phyloP scores from a whole-genome alignment of 2,329 filamentous ascomycete species.

The Neofusicoccum parvum region DNA sequence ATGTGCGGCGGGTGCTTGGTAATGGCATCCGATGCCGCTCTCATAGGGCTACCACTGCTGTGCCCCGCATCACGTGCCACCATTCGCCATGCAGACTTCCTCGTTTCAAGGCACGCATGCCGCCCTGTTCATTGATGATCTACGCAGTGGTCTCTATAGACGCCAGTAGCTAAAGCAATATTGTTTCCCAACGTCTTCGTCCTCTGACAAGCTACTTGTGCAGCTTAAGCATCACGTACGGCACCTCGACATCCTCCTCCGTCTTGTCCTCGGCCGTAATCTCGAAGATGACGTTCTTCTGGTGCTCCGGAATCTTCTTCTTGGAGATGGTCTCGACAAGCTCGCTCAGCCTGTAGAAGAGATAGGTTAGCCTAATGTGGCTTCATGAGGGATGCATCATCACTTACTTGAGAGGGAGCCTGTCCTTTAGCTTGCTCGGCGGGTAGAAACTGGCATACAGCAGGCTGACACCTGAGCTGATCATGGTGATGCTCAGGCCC shows the following conservation, averaged over 20 bases:
- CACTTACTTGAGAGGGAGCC: conserved; percentile 69
- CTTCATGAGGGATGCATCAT: neutral
- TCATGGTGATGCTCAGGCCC: conserved; percentile 84
- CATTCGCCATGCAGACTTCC: neutral
- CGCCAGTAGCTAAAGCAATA: neutral
- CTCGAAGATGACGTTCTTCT: conserved; percentile 96
- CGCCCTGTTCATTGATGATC: conserved; percentile 2
- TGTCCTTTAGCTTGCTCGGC: conserved; percentile 78
- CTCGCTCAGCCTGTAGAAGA: conserved; percentile 70
- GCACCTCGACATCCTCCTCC: conserved; percentile 94
- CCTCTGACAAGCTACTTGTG: conserved; percentile 39
- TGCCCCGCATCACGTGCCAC: conserved; percentile 18
- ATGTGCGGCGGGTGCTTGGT: conserved; percentile 17
- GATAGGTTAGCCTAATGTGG: neutral
- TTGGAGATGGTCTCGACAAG: conserved; percentile 87
- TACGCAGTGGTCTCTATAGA: conserved; percentile 13
- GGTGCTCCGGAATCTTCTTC: conserved; percentile 86
- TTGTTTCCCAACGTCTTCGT: neutral
- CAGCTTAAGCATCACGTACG: conserved; percentile 90
- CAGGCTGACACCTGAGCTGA: conserved; percentile 95
- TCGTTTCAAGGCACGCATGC: neutral
- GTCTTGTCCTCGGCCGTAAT: conserved; percentile 86
- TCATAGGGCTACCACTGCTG: conserved; percentile 4
- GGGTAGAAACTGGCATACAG: conserved; percentile 94
- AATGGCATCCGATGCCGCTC: conserved; percentile 21